Evolutionary conservation across 202 grass and related monocot species (phyloP).

Genomic region (Digitaria exilis): DNA sequence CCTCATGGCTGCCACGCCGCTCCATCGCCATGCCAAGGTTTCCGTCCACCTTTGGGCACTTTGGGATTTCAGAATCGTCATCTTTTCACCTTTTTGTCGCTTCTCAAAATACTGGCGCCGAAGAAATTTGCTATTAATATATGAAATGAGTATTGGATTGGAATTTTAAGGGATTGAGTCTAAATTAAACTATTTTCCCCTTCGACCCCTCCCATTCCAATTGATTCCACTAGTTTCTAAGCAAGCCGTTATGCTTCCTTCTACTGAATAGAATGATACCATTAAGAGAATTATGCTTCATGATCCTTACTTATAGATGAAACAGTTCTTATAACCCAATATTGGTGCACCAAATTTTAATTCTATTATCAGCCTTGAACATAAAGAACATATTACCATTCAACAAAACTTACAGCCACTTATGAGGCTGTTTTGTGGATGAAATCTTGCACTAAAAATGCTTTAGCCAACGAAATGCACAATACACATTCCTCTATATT

Average conservation of each 20-base stretch:
- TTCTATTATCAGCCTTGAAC: not conserved
- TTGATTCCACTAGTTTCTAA: too few species aligned
- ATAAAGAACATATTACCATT: not conserved
- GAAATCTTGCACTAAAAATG: not conserved
- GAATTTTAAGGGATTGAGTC: too few species aligned
- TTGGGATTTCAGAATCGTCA: not conserved
- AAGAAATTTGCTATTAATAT: too few species aligned
- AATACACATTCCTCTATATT: not conserved
- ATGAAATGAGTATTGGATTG: too few species aligned
- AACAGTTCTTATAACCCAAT: not conserved
- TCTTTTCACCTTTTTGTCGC: not conserved
- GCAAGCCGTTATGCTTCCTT: not conserved
- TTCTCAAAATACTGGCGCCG: too few species aligned
- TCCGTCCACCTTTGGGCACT: not conserved
- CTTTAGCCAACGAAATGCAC: not conserved
- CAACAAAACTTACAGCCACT: not conserved
- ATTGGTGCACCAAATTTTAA: not conserved
- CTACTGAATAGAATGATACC: not conserved
- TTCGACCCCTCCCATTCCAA: too few species aligned
- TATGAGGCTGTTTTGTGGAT: not conserved
- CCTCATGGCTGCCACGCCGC: constrained; percentile 89
- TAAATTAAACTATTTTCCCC: too few species aligned
- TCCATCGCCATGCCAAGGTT: constrained; percentile 88
- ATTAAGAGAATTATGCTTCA: not conserved
- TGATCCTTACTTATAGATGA: not conserved